Base-by-base conservation (phyloP, 2,329 filamentous ascomycete genomes). In the Penicillium fuscoglaucum region DNA sequence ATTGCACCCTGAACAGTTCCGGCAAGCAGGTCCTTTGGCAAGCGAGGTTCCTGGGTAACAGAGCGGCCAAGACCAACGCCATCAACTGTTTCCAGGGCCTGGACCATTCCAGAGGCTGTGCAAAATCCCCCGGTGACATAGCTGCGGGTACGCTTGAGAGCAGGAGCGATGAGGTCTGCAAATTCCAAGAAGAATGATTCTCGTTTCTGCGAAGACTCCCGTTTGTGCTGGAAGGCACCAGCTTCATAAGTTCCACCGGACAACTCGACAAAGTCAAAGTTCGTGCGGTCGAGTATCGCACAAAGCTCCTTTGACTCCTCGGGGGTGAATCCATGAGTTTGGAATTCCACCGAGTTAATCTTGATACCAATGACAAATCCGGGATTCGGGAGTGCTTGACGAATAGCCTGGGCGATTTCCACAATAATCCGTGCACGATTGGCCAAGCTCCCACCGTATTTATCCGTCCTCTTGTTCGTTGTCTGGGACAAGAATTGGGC, bases 151-250 rank as follows among this genome's bases (percentile, higher is more conserved):
- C 28, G 35, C 44, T 49, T 55, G 19, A 83, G 70, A 13, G 69
- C 71, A 37, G 80, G 68, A 26, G 80, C 72, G 67, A 87, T 80
- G 60, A 71, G 66, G 58, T 87, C 80, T 0, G 84, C 84, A 59
- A 84, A 85, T n/a, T 85, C 83, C 35, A 84, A 68, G 76, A 86
- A 87, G 76, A 84, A 86, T 0, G 81, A 79, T 64, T 85, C 83
- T 4, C 82, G 74, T 72, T 82, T 81, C 70, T 78, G 78, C n/a
- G 82, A 84, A 29, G 76, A 80, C 46, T 87, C 84, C 46, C 78
- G 75, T 70, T 79, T 76, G 67, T 85, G 82, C 3, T 62, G 65
- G 61, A 85, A 84, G 0, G 77, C 83, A 2, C 83, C 66, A 15
- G 75, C 68, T 70, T 87, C 80, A 64, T 86, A 86, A 0, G 84